Percentiles rank a stretch among this genome's conserved stretches.
Evolutionary conservation across 106 monocot species (phyloP).

Genomic region (Ottelia alismoides): DNA sequence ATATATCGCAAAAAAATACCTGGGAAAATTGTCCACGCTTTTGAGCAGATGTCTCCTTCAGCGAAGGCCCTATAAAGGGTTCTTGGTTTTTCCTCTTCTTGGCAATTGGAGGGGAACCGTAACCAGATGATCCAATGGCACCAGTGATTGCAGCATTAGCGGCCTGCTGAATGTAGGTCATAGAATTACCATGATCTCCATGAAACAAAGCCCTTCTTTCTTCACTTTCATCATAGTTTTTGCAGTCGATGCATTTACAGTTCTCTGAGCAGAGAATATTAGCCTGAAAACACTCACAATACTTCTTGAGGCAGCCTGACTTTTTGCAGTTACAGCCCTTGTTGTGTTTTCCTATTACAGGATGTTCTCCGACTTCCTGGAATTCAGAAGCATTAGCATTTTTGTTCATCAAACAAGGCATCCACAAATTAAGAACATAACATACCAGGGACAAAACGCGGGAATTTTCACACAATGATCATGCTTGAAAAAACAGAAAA

Average conservation of each 20-base stretch:
- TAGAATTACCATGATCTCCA: conserved; percentile 41
- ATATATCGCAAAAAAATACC: no score
- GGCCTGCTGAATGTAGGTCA: conserved; percentile 62
- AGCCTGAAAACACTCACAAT: conserved; percentile 90
- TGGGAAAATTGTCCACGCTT: conserved; percentile 34
- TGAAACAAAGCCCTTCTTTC: conserved; percentile 44
- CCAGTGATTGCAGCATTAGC: conserved; percentile 70
- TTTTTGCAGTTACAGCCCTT: conserved; percentile 93
- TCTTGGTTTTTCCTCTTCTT: conserved; percentile 70
- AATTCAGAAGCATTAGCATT: background rate
- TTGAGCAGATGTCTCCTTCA: conserved; percentile 37
- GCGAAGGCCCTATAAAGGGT: conserved; percentile 24
- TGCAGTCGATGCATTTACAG: conserved; percentile 81
- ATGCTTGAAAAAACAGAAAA: no score
- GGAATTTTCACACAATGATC: no score
- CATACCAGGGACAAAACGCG: no score
- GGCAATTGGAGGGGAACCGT: conserved; percentile 36
- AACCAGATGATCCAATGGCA: conserved; percentile 47
- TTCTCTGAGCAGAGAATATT: conserved; percentile 84
- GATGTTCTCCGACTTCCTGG: conserved; percentile 48
- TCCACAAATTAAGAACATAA: no score
- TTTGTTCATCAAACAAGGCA: no score
- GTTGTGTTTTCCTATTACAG: conserved; percentile 68
- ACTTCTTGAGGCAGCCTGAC: conserved; percentile 85
- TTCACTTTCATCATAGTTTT: conserved; percentile 79